Base-by-base conservation (phyloP, 2,329 filamentous ascomycete species). In the Karstenula rhodostoma region DNA sequence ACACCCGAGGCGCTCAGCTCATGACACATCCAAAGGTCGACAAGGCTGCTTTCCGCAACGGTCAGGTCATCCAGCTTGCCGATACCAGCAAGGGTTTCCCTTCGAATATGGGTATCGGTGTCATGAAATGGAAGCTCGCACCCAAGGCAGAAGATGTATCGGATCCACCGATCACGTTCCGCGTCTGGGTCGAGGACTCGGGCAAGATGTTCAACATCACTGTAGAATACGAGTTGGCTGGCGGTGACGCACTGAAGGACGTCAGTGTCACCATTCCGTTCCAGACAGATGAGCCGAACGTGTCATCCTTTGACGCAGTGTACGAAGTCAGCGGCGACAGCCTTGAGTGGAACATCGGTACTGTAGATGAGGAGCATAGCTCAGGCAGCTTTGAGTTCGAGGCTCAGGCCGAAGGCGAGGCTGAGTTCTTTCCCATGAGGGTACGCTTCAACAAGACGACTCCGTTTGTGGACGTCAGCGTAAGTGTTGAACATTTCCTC, bases 391-490 rank as follows among this genome's bases (percentile, higher is more conserved):
- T 99, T 73, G 95, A 99, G 78, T 98, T 99, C 68, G 95, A 98
- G 79, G 93, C 93, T 1, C 89, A 92, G 77, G 92, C 92, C 12
- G 87, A 89, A 57, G 92, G 94, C 67, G 95, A 98, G 76, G 90
- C 92, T 58, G 94, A 97, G 71, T 98, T 98, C 83, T 99, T 99
- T 88, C 95, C 95, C 1, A 98, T 99, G 94, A 90, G 87, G 56
- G 89, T 98, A 62, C 87, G 89, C 57, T 99, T 99, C 80, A 89
- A 87, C 65, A 97, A 96, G 85, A 86, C 88, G 44, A 87, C 86
- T 60, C 94, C 95, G 29, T 97, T 92, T 78, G 86, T 98, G 53
- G 93, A 97, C 72, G 92, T 99, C 65, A 93, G 97, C 81, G 94
- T 98, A 84, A 89, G 90, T 86, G 64, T 37, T 25, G 0, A 17